Evolutionary conservation across 768 basidiomycete species (phyloP).

Genomic region (Termitomyces sp.): DNA sequence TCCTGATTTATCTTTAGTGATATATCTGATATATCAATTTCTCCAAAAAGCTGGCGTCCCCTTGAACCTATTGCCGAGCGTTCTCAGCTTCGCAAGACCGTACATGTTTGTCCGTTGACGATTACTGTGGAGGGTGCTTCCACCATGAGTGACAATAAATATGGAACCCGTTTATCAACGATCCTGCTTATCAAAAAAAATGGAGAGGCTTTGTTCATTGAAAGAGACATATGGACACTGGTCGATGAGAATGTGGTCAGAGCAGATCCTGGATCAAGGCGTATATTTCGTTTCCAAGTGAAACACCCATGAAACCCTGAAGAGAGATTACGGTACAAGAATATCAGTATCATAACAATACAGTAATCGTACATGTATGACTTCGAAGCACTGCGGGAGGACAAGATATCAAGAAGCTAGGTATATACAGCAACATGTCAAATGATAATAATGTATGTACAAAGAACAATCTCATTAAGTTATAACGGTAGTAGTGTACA

Average conservation of each 20-base stretch:
- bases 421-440: constrained; percentile 5
- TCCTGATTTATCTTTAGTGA: constrained; percentile 11
- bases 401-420: constrained; percentile 15
- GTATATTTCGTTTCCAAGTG: constrained; percentile 45
- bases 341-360: constrained; percentile 16
- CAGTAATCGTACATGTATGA: constrained; percentile 7
- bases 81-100: constrained; percentile 53
- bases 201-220: constrained; percentile 60
- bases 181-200: constrained; percentile 58
- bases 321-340: constrained; percentile 13
- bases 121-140: constrained; percentile 24
- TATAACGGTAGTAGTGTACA: constrained; percentile 56
- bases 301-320: constrained; percentile 9
- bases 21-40: constrained; percentile 22
- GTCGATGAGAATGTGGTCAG: constrained; percentile 32
- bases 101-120: constrained; percentile 52
- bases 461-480: constrained; percentile 27
- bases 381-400: background rate
- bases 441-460: background rate
- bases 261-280: constrained; percentile 37
- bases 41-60: constrained; percentile 38
- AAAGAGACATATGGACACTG: constrained; percentile 63
- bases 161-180: constrained; percentile 72
- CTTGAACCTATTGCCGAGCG: constrained; percentile 41
- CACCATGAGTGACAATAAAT: constrained; percentile 21